Base-by-base conservation (phyloP, 805 yeast species). In the Lipomyces sp. region DNA sequence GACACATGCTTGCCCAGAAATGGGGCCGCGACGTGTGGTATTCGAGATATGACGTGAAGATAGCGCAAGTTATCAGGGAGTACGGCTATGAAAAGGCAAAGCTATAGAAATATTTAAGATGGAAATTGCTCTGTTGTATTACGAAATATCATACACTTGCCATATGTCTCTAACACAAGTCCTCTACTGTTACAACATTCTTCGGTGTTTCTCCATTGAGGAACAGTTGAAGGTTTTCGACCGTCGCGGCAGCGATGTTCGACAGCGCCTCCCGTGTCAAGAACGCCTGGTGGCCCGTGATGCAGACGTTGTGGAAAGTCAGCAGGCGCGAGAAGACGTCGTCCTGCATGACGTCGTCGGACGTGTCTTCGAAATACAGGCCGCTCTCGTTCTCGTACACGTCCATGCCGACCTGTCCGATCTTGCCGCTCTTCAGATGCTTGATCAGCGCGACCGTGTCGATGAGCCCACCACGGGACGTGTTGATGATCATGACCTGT, bases 391-490 rank as follows among this genome's bases (percentile, higher is more conserved):
- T 55, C 59, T 76, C 80, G 60, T 75, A 77, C 14, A 77, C 81
- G 56, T 77, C 81, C 16, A 76, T 61, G 16, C 77, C 81, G 47
- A 72, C 72, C 10, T 74, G 68, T 2, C 79, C 77, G 21, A 77
- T 60, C 59, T 74, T 70, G 16, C 76, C 75, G 16, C 56, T 50
- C 56, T 74, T 68, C 49, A 77, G 64, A 10, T 65, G 60, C 23
- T 63, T 60, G 4, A 70, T 63, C 45, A 76, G 62, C 21, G 70
- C 72, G 22, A 60, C 57, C 53, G 76, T 78, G 57, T 76, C 72
- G 47, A 76, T 71, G 31, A 76, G 70, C 2, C 78, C 78, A 3
- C 80, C 80, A 42, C 80, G 65, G 14, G 79, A 76, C 26, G 77
- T 75, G 63, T 76, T 76, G 47, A 76, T 63, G 11, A 75, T 60